phyloP scores from a whole-genome alignment of 805 yeast species.

The Metschnikowia cerradonensis region DNA sequence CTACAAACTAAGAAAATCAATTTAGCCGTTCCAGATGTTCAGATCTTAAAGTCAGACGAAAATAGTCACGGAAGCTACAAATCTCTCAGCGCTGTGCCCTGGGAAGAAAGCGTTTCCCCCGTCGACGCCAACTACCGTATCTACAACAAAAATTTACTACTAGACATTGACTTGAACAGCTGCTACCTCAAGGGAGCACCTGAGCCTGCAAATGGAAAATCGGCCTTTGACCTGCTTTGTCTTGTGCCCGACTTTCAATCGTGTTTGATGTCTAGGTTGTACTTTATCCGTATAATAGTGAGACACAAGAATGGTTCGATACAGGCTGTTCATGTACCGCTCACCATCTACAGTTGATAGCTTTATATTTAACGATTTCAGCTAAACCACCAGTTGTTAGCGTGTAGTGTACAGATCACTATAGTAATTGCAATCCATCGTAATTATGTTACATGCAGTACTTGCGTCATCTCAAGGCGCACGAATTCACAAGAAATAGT shows the following conservation, averaged over 20 bases:
- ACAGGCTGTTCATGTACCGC: conserved; percentile 34
- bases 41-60: conserved; percentile 12
- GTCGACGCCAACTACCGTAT: conserved; percentile 16
- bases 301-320: conserved; percentile 28
- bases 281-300: conserved; percentile 31
- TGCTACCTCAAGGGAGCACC: conserved; percentile 28
- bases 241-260: conserved; percentile 40
- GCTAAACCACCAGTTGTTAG: not conserved
- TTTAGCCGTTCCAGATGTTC: conserved; percentile 22
- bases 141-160: conserved; percentile 27
- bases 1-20: conserved; percentile 33
- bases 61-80: conserved; percentile 20
- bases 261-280: conserved; percentile 33
- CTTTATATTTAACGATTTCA: not conserved
- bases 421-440: not conserved
- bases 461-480: not conserved
- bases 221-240: conserved; percentile 27
- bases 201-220: conserved; percentile 5
- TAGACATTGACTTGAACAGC: conserved; percentile 26
- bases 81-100: conserved; percentile 26
- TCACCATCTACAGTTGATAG: conserved; percentile 11
- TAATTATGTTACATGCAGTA: not conserved
- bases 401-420: not conserved
- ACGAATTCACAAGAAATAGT: not conserved
- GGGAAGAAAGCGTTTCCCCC: conserved; percentile 19